phyloP scores from a whole-genome alignment of 1,284 basidiomycete genomes.

The Meira miltonrushii region DNA sequence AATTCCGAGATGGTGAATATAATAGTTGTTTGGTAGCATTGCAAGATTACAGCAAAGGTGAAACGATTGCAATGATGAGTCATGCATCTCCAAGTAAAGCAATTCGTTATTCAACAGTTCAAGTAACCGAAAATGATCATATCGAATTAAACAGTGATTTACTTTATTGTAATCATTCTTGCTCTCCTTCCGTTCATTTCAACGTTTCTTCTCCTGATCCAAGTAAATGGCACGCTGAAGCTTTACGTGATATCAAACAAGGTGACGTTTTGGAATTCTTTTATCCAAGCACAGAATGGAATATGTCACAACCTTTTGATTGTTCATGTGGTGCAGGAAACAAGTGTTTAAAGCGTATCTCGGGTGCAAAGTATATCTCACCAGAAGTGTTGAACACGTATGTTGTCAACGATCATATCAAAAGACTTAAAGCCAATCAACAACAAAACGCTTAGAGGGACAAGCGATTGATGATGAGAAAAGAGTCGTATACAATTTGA shows the following conservation, averaged over 20 bases:
- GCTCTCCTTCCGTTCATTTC: slow-evolving; percentile 40
- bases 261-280: slow-evolving; percentile 46
- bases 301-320: slow-evolving; percentile 46
- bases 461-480: not conserved
- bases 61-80: slow-evolving; percentile 29
- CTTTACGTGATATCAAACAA: slow-evolving; percentile 31
- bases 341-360: slow-evolving; percentile 32
- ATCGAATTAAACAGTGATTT: slow-evolving; percentile 47
- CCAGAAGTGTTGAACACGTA: slow-evolving; percentile 21
- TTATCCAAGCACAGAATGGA: slow-evolving; percentile 48
- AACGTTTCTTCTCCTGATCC: slow-evolving; percentile 17
- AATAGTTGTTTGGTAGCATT: slow-evolving; percentile 38
- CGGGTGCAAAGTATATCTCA: slow-evolving; percentile 33
- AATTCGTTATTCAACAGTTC: slow-evolving; percentile 42
- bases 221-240: slow-evolving; percentile 29
- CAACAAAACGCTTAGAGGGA: not conserved
- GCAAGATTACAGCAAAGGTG: slow-evolving; percentile 22
- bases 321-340: slow-evolving; percentile 29
- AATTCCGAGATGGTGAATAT: slow-evolving; percentile 43
- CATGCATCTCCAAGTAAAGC: slow-evolving; percentile 22
- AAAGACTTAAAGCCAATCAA: slow-evolving; percentile 30
- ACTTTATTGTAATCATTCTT: slow-evolving; percentile 49
- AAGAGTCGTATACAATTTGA: not conserved
- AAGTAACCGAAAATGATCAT: slow-evolving; percentile 29
- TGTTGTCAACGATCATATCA: slow-evolving; percentile 43